Conservation (phyloP, 176 grass and related monocot species). For the Lolium perenne region DNA sequence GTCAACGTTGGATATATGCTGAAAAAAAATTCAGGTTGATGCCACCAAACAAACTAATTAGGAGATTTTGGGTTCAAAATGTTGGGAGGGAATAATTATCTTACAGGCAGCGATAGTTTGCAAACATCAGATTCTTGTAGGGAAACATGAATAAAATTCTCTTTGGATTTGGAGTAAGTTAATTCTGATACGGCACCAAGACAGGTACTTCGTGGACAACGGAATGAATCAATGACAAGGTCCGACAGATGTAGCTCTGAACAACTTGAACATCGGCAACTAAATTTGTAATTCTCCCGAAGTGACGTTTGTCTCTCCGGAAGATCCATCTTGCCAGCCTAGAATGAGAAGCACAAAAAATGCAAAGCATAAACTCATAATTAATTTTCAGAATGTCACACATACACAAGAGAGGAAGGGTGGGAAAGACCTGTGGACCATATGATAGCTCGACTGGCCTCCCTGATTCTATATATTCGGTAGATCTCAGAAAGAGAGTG, state of each 20-base stretch:
- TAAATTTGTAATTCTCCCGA: slow-evolving; percentile 79
- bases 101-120: slow-evolving; percentile 67
- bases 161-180: slow-evolving; percentile 48
- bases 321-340: slow-evolving; percentile 82
- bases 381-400: slow-evolving; percentile 17
- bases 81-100: slow-evolving; percentile 32
- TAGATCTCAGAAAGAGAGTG: slow-evolving; percentile 72
- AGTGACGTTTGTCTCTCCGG: slow-evolving; percentile 75
- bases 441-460: slow-evolving; percentile 86
- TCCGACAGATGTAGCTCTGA: slow-evolving; percentile 82
- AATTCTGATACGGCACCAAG: slow-evolving; percentile 72
- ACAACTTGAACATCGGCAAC: slow-evolving; percentile 80
- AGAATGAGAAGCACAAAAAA: slow-evolving; percentile 38
- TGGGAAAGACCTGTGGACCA: slow-evolving; percentile 76
- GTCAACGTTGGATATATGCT: slow-evolving; percentile 58
- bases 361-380: slow-evolving; percentile 20
- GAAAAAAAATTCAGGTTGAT: slow-evolving; percentile 33
- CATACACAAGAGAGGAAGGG: slow-evolving; percentile 5
- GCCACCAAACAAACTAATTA: slow-evolving; percentile 9
- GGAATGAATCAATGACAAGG: slow-evolving; percentile 80
- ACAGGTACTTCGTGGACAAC: slow-evolving; percentile 65
- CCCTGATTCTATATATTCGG: slow-evolving; percentile 73
- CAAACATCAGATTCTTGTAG: slow-evolving; percentile 48
- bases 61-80: background rate
- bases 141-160: slow-evolving; percentile 67